Percentiles rank a stretch among this genome's conserved stretches.
phyloP scores from a whole-genome alignment of 225 moss, liverwort and hornwort genomes.

The Ulota crispa region DNA sequence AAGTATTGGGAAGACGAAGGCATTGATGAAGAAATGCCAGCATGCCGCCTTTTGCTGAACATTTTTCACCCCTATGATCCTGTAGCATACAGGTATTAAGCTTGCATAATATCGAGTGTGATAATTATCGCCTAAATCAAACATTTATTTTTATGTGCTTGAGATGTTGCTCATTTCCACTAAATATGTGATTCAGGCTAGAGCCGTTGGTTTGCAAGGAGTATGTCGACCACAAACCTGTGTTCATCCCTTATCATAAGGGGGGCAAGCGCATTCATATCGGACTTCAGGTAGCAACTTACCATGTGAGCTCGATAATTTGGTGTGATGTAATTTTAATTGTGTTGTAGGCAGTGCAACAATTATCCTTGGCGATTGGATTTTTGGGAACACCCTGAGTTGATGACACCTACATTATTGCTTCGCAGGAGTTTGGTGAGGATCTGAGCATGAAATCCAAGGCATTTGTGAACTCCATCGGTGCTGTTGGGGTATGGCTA shows the following conservation, averaged over 20 bases:
- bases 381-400: neutral
- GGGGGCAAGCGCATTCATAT: constrained; percentile 99
- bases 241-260: constrained; percentile 93
- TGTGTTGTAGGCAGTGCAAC: neutral
- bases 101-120: constrained; percentile 11
- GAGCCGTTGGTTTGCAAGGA: constrained; percentile 97
- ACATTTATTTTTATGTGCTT: neutral
- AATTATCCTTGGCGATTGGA: neutral
- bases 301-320: no score
- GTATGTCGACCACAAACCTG: constrained; percentile 73
- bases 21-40: constrained; percentile 96
- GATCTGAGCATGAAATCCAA: constrained; percentile 82
- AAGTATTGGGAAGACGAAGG: constrained; percentile 96
- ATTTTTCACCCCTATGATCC: constrained; percentile 99
- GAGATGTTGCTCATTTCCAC: neutral
- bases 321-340: neutral
- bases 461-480: constrained; percentile 77
- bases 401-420: constrained; percentile 5
- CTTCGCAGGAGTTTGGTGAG: constrained; percentile 82
- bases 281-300: constrained; percentile 77
- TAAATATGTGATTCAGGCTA: constrained; percentile 48
- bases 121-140: neutral
- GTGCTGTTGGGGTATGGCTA: constrained; percentile 77
- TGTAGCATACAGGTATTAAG: constrained; percentile 83
- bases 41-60: constrained; percentile 89